Percentiles rank a stretch among this genome's conserved stretches.
Evolutionary conservation across 192 early-diverging fungal species (phyloP).

Genomic region (Backusella psychrophila): DNA sequence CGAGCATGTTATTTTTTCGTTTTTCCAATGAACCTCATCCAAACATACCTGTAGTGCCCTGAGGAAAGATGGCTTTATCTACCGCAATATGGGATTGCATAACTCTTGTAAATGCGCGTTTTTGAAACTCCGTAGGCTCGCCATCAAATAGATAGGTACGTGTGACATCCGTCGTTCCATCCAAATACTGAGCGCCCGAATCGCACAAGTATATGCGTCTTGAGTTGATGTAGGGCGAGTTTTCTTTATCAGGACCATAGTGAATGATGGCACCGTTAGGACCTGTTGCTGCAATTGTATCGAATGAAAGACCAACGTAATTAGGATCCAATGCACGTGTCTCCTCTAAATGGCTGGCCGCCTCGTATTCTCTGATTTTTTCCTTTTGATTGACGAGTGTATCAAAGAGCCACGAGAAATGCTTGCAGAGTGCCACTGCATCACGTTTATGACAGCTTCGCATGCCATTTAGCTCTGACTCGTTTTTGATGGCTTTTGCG

Average conservation of each 20-base stretch:
- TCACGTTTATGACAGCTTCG: constrained; percentile 85
- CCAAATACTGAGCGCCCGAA: constrained; percentile 91
- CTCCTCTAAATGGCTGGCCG: constrained; percentile 75
- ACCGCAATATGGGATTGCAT: constrained; percentile 94
- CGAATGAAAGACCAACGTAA: constrained; percentile 91
- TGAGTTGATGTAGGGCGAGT: constrained; percentile 67
- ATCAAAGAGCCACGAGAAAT: constrained; percentile 92
- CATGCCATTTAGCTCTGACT: constrained; percentile 84
- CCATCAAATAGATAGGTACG: constrained; percentile 84
- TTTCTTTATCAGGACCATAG: constrained; percentile 79
- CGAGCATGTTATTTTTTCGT: too few relatives aligned
- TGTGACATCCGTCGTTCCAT: constrained; percentile 95
- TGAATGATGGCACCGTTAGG: constrained; percentile 96
- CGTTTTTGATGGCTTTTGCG: constrained; percentile 93
- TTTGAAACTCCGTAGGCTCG: constrained; percentile 75
- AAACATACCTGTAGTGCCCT: constrained; percentile 57
- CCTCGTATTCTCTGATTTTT: constrained; percentile 80
- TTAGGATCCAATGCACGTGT: constrained; percentile 65
- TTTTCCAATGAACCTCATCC: too few relatives aligned
- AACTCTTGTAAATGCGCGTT: constrained; percentile 88
- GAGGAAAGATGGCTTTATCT: constrained; percentile 84
- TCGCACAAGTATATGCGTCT: constrained; percentile 87
- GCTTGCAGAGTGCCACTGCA: constrained; percentile 75
- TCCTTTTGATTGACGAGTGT: constrained; percentile 63
- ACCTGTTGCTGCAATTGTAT: constrained; percentile 94